phyloP scores from a whole-genome alignment of 163 green algal species.

The Scenedesmus sp. region DNA sequence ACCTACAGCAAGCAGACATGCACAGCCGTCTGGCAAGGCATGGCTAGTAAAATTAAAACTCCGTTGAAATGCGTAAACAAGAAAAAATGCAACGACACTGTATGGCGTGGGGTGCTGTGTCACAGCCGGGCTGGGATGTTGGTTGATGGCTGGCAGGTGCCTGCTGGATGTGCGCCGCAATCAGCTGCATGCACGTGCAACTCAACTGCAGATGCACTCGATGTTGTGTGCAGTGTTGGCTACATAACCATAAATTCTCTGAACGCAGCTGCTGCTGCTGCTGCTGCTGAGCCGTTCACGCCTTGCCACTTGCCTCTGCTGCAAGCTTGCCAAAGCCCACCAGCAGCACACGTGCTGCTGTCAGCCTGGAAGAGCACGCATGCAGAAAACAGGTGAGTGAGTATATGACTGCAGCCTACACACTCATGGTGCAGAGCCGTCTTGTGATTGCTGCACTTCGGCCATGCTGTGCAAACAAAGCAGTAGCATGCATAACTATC shows the following conservation, averaged over 20 bases:
- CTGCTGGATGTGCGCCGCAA: too few relatives aligned
- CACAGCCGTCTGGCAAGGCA: too few relatives aligned
- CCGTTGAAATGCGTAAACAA: too few relatives aligned
- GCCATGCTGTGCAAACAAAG: not conserved
- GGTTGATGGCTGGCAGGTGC: too few relatives aligned
- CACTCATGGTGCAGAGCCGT: not conserved
- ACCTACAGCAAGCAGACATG: constrained; percentile 68
- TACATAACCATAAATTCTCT: too few relatives aligned
- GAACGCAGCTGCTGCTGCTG: not conserved
- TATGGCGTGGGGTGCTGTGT: too few relatives aligned
- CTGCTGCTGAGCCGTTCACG: not conserved
- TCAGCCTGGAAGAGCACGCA: constrained; percentile 75
- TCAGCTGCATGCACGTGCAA: not conserved
- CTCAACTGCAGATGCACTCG: too few relatives aligned
- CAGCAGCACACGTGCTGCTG: constrained; percentile 79
- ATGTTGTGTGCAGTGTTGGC: too few relatives aligned
- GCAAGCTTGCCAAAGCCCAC: constrained; percentile 80
- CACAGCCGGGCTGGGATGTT: too few relatives aligned
- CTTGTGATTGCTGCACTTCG: not conserved
- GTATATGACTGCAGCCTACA: not conserved
- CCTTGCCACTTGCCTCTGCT: constrained; percentile 77
- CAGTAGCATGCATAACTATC: not conserved
- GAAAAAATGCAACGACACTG: too few relatives aligned
- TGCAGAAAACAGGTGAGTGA: not conserved
- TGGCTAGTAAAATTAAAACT: too few relatives aligned